phyloP scores from a whole-genome alignment of 2,329 filamentous ascomycete genomes.

The Boeremia lycopersici region DNA sequence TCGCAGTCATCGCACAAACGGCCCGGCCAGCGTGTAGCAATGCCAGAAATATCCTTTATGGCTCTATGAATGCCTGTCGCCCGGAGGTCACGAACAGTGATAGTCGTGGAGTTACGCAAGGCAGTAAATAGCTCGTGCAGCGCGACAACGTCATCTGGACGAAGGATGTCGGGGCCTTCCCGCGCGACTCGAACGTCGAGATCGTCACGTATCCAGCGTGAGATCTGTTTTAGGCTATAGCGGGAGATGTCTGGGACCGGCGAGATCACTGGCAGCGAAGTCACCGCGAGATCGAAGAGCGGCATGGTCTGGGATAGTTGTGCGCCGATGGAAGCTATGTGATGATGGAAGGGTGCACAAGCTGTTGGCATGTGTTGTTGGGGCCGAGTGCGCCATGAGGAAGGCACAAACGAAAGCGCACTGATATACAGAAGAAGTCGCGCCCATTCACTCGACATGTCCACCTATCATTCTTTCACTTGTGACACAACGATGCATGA shows the following conservation, averaged over 20 bases:
- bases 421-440: neutral
- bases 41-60: slow-evolving; percentile 50
- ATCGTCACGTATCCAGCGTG: slow-evolving; percentile 55
- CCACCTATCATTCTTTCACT: neutral
- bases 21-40: slow-evolving; percentile 55
- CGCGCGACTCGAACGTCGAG: slow-evolving; percentile 54
- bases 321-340: neutral
- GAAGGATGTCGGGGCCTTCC: slow-evolving; percentile 51
- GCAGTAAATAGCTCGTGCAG: slow-evolving; percentile 51
- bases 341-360: neutral
- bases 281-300: neutral
- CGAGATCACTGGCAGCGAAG: neutral
- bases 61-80: slow-evolving; percentile 56
- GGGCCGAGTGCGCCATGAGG: neutral
- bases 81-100: slow-evolving; percentile 46
- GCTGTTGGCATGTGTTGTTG: neutral
- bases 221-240: slow-evolving; percentile 41
- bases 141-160: slow-evolving; percentile 51
- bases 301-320: neutral
- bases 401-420: neutral
- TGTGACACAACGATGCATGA: no score
- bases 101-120: slow-evolving; percentile 24
- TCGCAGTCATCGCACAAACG: slow-evolving; percentile 54
- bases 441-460: neutral
- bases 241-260: slow-evolving; percentile 1